Evolutionary conservation across 2,329 filamentous ascomycete species (phyloP), one percentile per base, ranked within the genome.

Genomic region (Botrytis squamosa): DNA sequence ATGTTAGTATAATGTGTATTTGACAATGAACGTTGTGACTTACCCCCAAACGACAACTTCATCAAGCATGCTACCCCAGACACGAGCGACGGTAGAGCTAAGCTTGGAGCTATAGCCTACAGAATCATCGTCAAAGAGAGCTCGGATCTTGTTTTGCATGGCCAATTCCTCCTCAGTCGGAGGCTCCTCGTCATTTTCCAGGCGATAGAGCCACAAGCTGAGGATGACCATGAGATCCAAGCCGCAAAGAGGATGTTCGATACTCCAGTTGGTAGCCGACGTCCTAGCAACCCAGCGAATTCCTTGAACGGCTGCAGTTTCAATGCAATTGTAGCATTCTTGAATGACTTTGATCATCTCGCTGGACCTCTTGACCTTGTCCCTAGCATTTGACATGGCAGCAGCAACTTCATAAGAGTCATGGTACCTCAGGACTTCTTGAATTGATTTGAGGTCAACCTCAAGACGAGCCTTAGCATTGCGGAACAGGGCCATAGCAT

Each of bases 21-120:
- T 33, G 14, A 14, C 40, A 40, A 49, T 71, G 36, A 67, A 62
- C n/a, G 18, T 60, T 40, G 71, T 38, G 70, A 92, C 94, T 90
- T 91, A 97, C 94, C 96, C 96, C 96, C 96, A 98, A 75, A 99
- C 96, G 78, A 98, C 95, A 76, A 98, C 96, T 84, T 98, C 96
- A 82, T 98, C 96, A 77, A 98, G 91, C 92, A 98, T 98, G 77
- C 94, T 95, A 79, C 95, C 96, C 96, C 96, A 99, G 64, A 98
- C 90, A 80, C 93, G 91, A 76, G 95, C 95, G 62, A 99, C 95
- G 70, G 94, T 94, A n/a, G 95, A 96, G 85, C 95, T 98, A 78
- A 99, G 86, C 82, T 97, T 95, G 70, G 90, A 88, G 77, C 91
- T 92, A 82, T 93, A 93, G 38, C 90, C 87, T 80, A 95, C 92